Evolutionary conservation across 2,329 filamentous ascomycete genomes (phyloP).

Genomic region (Penicillium corylophilum): DNA sequence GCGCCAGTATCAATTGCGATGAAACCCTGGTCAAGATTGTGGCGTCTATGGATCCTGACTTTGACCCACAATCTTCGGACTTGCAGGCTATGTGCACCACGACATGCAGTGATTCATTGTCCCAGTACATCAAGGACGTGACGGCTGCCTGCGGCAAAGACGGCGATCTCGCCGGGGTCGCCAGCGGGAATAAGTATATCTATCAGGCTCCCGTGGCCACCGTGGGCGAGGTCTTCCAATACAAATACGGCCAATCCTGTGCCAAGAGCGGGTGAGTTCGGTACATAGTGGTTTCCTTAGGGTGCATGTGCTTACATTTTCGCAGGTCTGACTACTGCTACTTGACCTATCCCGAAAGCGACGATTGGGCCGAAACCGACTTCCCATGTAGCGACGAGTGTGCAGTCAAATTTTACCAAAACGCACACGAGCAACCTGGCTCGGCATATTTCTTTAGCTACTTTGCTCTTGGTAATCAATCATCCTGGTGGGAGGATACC

Average conservation of each 20-base stretch:
- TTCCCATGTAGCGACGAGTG: conserved; percentile 30
- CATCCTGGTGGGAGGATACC: conserved; percentile 26
- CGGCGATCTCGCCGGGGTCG: conserved; percentile 27
- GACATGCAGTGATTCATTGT: conserved; percentile 27
- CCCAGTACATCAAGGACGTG: conserved; percentile 25
- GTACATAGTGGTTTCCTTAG: not conserved
- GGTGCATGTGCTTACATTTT: conserved; percentile 5
- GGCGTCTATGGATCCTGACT: conserved; percentile 29
- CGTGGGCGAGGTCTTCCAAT: conserved; percentile 25
- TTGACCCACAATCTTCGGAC: conserved; percentile 24
- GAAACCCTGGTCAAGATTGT: conserved; percentile 29
- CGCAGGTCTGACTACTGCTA: conserved; percentile 27
- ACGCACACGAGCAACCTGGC: conserved; percentile 28
- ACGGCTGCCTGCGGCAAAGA: conserved; percentile 22
- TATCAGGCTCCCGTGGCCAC: conserved; percentile 16
- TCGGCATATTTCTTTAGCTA: conserved; percentile 27
- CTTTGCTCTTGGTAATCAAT: conserved; percentile 21
- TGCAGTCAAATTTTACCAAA: conserved; percentile 26
- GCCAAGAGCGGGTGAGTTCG: conserved; percentile 21
- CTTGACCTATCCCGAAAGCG: conserved; percentile 17
- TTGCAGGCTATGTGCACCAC: conserved; percentile 26
- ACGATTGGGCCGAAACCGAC: conserved; percentile 15
- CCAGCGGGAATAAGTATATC: conserved; percentile 6
- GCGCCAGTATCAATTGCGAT: conserved; percentile 30
- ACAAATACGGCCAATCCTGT: conserved; percentile 23